These are phyloP conservation scores for Daldinia sp. DNA, from an alignment of 2,329 filamentous ascomycete species.

Conservation along the genomic window DNA sequence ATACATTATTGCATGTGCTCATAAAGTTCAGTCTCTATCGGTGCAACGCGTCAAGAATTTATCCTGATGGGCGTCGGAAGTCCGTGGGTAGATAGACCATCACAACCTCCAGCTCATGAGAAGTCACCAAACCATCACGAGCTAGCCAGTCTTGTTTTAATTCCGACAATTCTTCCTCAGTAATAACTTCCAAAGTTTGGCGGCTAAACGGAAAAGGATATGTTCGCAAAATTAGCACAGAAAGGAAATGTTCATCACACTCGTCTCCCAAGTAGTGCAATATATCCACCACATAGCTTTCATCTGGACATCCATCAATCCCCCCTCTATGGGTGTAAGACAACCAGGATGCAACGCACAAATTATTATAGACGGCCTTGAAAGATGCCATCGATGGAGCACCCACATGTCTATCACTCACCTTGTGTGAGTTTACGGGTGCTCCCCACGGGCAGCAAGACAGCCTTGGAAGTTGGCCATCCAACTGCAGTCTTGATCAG, in stretches of 20 bases:
- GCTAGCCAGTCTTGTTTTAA: neutral
- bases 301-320: constrained; percentile 1
- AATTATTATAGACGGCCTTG: neutral
- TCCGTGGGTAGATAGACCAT: constrained; percentile 18
- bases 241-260: constrained; percentile 1
- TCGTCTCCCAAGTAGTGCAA: neutral
- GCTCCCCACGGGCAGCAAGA: constrained; percentile 13
- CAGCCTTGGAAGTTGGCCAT: neutral
- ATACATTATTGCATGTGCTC: neutral
- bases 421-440: constrained; percentile 16
- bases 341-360: constrained; percentile 5
- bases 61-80: constrained; percentile 26
- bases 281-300: constrained; percentile 1
- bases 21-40: constrained; percentile 19
- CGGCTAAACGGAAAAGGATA: neutral
- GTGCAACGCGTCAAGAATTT: constrained; percentile 21
- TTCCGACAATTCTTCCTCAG: neutral
- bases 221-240: constrained; percentile 1
- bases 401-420: constrained; percentile 4
- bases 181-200: neutral
- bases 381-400: neutral
- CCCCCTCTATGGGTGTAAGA: neutral
- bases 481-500: neutral
- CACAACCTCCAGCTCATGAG: neutral
- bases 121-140: neutral